A percentile compares a stretch with the other conserved stretches of the same genome.
Evolutionary conservation across 331 rosid genomes (phyloP).

Genomic region (Dryas integrifolia): DNA sequence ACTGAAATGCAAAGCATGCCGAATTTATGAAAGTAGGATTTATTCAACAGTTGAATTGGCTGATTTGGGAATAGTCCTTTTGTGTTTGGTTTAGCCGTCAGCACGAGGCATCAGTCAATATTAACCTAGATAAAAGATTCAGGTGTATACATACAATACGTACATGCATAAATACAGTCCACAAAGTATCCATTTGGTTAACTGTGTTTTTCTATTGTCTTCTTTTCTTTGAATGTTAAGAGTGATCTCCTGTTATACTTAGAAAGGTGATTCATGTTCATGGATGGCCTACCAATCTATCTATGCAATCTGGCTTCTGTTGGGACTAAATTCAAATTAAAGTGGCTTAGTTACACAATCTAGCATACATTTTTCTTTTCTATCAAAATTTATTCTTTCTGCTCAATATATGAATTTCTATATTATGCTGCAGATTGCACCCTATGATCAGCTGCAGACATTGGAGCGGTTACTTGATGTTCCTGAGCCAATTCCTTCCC

Average conservation of each 20-base stretch:
- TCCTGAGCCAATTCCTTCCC: slow-evolving; percentile 45
- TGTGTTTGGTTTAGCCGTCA: background rate
- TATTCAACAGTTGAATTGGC: background rate
- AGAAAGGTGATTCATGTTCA: background rate
- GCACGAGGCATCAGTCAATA: too few species aligned
- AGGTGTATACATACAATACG: background rate
- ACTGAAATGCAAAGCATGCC: slow-evolving; percentile 7
- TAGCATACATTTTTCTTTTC: background rate
- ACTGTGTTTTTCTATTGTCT: background rate
- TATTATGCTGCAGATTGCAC: slow-evolving; percentile 70
- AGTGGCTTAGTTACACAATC: background rate
- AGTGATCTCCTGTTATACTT: background rate
- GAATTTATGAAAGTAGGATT: background rate
- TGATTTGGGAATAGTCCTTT: background rate
- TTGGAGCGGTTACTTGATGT: slow-evolving; percentile 73
- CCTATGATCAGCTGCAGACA: slow-evolving; percentile 86
- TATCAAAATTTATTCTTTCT: background rate
- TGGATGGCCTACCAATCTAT: background rate
- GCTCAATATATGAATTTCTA: slow-evolving; percentile 6
- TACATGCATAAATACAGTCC: background rate
- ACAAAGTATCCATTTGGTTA: background rate
- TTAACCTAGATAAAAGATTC: too few species aligned
- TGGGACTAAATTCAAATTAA: background rate
- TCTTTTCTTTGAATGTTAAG: background rate
- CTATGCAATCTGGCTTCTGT: background rate